Base-by-base conservation (phyloP, 176 grass and related monocot genomes). In the Neostapfia colusana region DNA sequence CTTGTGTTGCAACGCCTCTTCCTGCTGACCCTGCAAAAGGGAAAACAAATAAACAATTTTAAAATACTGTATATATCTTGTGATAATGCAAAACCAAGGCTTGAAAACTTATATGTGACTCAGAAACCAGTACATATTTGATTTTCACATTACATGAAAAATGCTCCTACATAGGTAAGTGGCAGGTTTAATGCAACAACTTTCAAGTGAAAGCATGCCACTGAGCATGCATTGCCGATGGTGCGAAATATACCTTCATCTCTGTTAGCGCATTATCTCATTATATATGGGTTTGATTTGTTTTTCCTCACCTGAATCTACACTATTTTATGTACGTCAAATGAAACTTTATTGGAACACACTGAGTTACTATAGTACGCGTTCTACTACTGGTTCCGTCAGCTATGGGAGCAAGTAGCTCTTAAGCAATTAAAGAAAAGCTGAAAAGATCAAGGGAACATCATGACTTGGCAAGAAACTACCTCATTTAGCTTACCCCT, bases 11-110 rank as follows among this genome's bases (percentile, higher is more conserved):
- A 74, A 55, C 56, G 23, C 8, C 51, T 81, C 73, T 84, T 59
- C 81, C 72, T 72, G 81, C 53, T 74, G 87, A 82, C 51, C 70
- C 71, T 86, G 69, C 77, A 86, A 73, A 42, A 88, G 85, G 34
- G 69, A 75, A 46, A 69, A 3, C 8, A 41, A 42, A 46, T 46
- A 12, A 37, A 21, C 6, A 36, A 46, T 56, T 59, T 73, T 7
- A 61, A 1, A 70, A 44, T 53, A 69, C 2, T 34, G 8, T 38
- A 67, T 83, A 31, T 59, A 27, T 53, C 12, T 69, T 70, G 18
- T 53, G 8, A 43, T 64, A 51, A 67, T 53, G 13, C 13, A 67
- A 67, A 24, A 72, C 16, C n/a, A 69, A 44, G 5, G 2, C 28
- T 73, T 65, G 7, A 77, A 48, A 84, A 56, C 13, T 70, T 68